These are phyloP conservation scores for Phytophthora multivora DNA, from an alignment of 352 stramenopile species.

Conservation along the genomic window DNA sequence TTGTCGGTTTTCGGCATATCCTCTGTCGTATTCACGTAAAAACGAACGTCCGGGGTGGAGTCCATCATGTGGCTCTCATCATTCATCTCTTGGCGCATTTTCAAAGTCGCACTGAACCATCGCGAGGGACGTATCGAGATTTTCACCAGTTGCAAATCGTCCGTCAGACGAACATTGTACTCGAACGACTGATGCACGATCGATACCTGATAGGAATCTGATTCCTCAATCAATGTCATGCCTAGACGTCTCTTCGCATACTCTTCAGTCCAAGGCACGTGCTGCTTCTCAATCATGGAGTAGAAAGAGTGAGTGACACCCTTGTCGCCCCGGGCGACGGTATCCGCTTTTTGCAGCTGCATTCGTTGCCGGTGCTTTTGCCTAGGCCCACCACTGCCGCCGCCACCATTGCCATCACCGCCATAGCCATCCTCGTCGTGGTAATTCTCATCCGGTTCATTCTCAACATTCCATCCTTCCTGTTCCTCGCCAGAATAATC, in stretches of 20 bases:
- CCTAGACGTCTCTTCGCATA: constrained; percentile 47
- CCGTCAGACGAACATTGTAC: constrained; percentile 66
- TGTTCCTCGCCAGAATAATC: constrained; percentile 19
- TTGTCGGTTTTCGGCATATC: constrained; percentile 53
- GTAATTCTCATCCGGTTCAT: background rate
- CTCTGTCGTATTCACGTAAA: constrained; percentile 78
- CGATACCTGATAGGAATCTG: constrained; percentile 66
- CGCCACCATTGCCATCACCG: constrained; percentile 1
- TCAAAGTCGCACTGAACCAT: constrained; percentile 82
- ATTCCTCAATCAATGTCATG: constrained; percentile 43
- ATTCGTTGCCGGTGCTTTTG: constrained; percentile 20
- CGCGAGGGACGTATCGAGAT: constrained; percentile 63
- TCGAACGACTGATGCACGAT: constrained; percentile 65
- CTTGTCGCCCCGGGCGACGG: constrained; percentile 53
- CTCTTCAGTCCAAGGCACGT: constrained; percentile 40
- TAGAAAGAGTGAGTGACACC: constrained; percentile 83
- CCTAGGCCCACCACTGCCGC: constrained; percentile 3
- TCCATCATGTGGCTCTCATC: constrained; percentile 67
- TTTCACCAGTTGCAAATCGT: constrained; percentile 61
- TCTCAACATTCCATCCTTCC: constrained; percentile 14
- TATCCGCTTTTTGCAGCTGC: constrained; percentile 44
- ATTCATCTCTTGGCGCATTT: constrained; percentile 82
- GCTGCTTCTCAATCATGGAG: constrained; percentile 53
- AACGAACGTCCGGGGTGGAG: constrained; percentile 69
- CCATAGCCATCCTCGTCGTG: background rate